These are phyloP conservation scores for Basipetospora sp. DNA, from an alignment of 2,329 filamentous ascomycete species.

Conservation along the genomic window DNA sequence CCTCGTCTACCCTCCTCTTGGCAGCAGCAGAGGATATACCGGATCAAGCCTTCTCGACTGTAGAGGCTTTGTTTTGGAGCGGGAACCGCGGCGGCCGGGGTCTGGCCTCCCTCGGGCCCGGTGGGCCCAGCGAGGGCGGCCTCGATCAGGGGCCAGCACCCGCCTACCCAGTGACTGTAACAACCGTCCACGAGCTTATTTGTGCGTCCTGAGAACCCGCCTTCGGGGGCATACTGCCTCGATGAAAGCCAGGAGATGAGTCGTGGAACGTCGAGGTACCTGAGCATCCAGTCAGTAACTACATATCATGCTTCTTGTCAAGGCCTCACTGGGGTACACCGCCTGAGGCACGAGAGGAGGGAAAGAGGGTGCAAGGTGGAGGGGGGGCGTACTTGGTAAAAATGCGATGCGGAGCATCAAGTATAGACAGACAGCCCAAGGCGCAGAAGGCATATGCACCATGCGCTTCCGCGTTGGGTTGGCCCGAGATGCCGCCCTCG, in stretches of 20 bases:
- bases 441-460: conserved; percentile 95
- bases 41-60: conserved; percentile 68
- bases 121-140: conserved; percentile 43
- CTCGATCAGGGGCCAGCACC: conserved; percentile 84
- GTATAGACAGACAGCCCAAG: conserved; percentile 71
- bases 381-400: conserved; percentile 51
- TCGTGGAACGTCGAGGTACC: conserved; percentile 60
- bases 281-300: too few relatives aligned
- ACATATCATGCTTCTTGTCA: conserved; percentile 18
- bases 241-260: conserved; percentile 79
- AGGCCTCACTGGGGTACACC: conserved; percentile 23
- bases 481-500: conserved; percentile 81
- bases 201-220: conserved; percentile 81
- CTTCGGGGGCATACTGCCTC: conserved; percentile 79
- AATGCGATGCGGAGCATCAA: conserved; percentile 62
- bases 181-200: conserved; percentile 98
- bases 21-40: conserved; percentile 82
- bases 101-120: background rate
- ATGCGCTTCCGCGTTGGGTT: conserved; percentile 80
- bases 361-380: too few relatives aligned
- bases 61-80: conserved; percentile 41
- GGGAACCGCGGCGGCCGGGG: conserved; percentile 8
- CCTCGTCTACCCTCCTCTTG: conserved; percentile 58
- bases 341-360: too few relatives aligned
- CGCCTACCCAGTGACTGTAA: conserved; percentile 95